Base-by-base conservation (phyloP, 176 grass and related monocot genomes). In the Oryza punctata region DNA sequence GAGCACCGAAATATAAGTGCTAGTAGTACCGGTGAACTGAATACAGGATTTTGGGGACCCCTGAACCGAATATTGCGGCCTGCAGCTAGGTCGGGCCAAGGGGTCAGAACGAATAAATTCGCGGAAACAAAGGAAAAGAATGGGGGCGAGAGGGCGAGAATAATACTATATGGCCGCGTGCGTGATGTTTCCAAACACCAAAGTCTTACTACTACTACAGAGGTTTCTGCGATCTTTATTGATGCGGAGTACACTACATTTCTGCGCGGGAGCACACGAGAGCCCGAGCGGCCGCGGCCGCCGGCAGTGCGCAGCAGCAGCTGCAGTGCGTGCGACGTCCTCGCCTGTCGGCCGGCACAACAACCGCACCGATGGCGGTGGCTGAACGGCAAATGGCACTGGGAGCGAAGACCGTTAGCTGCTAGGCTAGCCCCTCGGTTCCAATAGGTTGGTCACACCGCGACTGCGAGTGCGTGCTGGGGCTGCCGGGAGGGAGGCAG, bases 71-170 rank as follows among this genome's bases (percentile, higher is more conserved):
- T 35, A 79, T 50, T 12, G 59, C 25, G 43, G 24, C 19, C 9
- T 29, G 65, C 35, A 7, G 35, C 65, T 30, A 40, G 0, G 71
- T 82, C 21, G 72, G 30, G 49, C 61, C 63, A 21, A 29, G 27
- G 45, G 50, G 28, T 26, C 77, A 76, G 16, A 7, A 3, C 38
- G 76, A 78, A 81, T 89, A 81, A 78, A 76, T 85, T 85, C 47
- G 72, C 78, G 26, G 37, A n/a, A 32, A 60, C 18, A 38, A 37
- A 18, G 52, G 41, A 9, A 43, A 77, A 8, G 12, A 40, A 84
- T 10, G 7, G 21, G 57, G 30, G n/a, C n/a, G n/a, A n/a, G n/a
- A n/a, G n/a, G 1, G 21, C 21, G 21, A 10, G 57, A 61, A 61
- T 3, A 7, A 21, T 57, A 57, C 52, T 57, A 59, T 59, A 59